Conservation (phyloP, 192 early-diverging fungal species). For the Spizellomyces sp. region DNA sequence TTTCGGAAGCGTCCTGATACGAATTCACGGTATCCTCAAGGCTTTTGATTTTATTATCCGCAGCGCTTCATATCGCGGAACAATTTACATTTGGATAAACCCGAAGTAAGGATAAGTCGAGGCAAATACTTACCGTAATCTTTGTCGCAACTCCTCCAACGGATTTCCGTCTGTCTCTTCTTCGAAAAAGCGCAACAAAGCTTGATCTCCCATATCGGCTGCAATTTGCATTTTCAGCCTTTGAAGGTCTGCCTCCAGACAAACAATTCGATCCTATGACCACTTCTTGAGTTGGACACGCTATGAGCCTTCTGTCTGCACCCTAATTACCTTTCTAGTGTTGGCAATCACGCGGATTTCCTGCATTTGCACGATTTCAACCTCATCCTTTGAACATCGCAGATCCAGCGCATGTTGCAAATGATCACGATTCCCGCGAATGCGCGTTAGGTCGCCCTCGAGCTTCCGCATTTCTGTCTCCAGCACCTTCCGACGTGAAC, state of each 20-base stretch:
- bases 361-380: conserved; percentile 38
- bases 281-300: neutral
- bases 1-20: neutral
- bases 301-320: too few species aligned
- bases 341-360: conserved; percentile 45
- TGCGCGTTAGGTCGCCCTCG: conserved; percentile 45
- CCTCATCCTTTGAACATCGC: conserved; percentile 41
- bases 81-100: too few species aligned
- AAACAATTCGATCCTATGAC: conserved; percentile 39
- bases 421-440: conserved; percentile 47
- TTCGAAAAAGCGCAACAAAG: conserved; percentile 46
- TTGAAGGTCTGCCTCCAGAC: conserved; percentile 46
- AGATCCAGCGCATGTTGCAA: conserved; percentile 44
- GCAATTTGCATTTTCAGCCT: conserved; percentile 47
- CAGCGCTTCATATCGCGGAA: neutral
- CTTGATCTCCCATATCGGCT: conserved; percentile 35
- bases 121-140: conserved; percentile 18
- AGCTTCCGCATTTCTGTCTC: conserved; percentile 48
- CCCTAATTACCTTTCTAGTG: conserved; percentile 33
- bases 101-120: too few species aligned
- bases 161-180: conserved; percentile 36
- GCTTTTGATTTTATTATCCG: neutral
- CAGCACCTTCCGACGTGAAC: conserved; percentile 39
- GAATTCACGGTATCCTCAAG: neutral
- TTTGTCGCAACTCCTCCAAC: conserved; percentile 29